Evolutionary conservation across 2,329 filamentous ascomycete genomes (phyloP), one percentile per base, ranked within the genome.

Genomic region (Fusarium austroafricanum): DNA sequence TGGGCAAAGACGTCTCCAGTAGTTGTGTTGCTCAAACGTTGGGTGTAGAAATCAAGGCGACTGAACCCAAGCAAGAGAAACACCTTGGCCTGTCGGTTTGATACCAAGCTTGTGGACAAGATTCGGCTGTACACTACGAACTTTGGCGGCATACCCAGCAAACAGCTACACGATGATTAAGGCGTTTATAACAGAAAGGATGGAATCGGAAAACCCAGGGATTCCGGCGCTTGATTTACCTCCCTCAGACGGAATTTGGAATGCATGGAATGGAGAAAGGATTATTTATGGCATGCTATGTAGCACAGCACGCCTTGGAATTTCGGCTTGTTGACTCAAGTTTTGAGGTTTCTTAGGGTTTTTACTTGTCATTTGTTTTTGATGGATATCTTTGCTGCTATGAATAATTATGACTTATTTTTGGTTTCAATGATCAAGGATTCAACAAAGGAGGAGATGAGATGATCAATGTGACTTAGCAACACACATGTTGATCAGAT

Each of bases 11-110:
- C 21, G 75, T 74, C 26, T 75, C 77, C 8, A 72, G 76, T 11
- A 75, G 75, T 18, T 76, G 75, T 47, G 71, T 79, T 35, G 79
- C 78, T 44, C 66, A 71, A n/a, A 72, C 73, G 89, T 81, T 96
- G 28, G 90, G 93, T 66, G 86, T 88, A 65, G 87, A 90, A 49
- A 68, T 79, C 42, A 68, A 77, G 42, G 42, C 72, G 12, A 71
- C 74, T 28, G 65, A 67, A 40, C 67, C 72, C 44, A 65, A 73
- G 4, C 54, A 58, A 21, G 60, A 59, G 9, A 63, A 63, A 61
- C 59, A 68, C 35, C 54, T 71, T 35, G 55, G 60, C 33, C 44
- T 71, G 35, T 68, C 71, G 18, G 56, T 51, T 37, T 68, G 28
- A 71, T 58, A 58, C 35, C 33, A 57, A 46, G 60, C 43, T 42